phyloP scores from a whole-genome alignment of 140 eudicot species.

The Erigeron philadelphicus region DNA sequence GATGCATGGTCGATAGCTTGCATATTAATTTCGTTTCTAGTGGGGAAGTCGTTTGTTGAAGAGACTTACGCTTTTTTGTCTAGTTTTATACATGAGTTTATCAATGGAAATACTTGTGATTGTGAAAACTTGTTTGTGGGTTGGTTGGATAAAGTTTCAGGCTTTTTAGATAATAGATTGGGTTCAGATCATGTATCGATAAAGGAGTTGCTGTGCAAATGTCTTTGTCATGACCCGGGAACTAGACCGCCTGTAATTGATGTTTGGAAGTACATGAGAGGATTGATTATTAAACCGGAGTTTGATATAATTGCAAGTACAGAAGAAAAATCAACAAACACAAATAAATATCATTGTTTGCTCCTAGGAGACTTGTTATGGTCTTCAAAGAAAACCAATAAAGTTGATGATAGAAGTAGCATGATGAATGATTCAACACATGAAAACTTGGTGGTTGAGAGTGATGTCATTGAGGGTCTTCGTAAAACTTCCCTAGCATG shows the following conservation, averaged over 20 bases:
- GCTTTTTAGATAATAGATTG: slow-evolving; percentile 33
- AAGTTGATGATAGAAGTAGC: slow-evolving; percentile 27
- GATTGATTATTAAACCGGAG: slow-evolving; percentile 33
- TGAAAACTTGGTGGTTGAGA: slow-evolving; percentile 27
- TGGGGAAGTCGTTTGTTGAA: slow-evolving; percentile 53
- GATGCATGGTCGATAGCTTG: slow-evolving; percentile 86
- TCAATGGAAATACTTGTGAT: slow-evolving; percentile 32
- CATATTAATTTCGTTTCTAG: slow-evolving; percentile 44
- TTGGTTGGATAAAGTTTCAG: slow-evolving; percentile 51
- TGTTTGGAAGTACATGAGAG: slow-evolving; percentile 60
- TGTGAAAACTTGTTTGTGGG: slow-evolving; percentile 25
- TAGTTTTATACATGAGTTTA: slow-evolving; percentile 25
- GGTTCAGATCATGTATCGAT: slow-evolving; percentile 25
- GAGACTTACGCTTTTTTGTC: slow-evolving; percentile 34
- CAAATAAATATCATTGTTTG: slow-evolving; percentile 36
- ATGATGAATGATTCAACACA: slow-evolving; percentile 19
- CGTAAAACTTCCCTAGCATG: slow-evolving; percentile 36
- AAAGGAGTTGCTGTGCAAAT: slow-evolving; percentile 38
- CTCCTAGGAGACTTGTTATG: slow-evolving; percentile 52
- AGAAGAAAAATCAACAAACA: slow-evolving; percentile 15
- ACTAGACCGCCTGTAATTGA: slow-evolving; percentile 52
- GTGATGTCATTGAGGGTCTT: slow-evolving; percentile 47
- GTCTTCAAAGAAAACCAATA: slow-evolving; percentile 26
- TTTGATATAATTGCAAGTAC: slow-evolving; percentile 28
- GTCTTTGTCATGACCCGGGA: slow-evolving; percentile 46